Evolutionary conservation across 768 basidiomycete species (phyloP).

Genomic region (Kwoniella sp.): DNA sequence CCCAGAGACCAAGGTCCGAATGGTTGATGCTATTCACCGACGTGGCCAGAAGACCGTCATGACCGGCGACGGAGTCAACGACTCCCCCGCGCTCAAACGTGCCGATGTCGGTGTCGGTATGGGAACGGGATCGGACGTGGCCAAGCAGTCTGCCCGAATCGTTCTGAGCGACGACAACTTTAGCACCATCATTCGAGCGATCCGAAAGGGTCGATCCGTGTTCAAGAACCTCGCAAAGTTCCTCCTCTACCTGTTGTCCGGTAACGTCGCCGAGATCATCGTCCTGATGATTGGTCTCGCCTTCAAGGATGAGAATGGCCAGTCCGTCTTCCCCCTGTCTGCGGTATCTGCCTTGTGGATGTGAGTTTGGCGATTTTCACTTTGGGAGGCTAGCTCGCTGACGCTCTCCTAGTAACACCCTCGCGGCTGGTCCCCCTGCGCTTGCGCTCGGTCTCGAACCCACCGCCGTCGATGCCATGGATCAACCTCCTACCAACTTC

Average conservation of each 20-base stretch:
- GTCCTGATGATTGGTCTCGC: constrained; percentile 59
- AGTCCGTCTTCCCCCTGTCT: constrained; percentile 60
- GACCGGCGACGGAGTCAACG: constrained; percentile 62
- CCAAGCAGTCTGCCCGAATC: constrained; percentile 63
- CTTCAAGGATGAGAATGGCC: constrained; percentile 56
- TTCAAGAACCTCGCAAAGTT: constrained; percentile 61
- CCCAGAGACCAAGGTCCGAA: constrained; percentile 51
- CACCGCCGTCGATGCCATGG: constrained; percentile 58
- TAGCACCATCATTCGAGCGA: constrained; percentile 61
- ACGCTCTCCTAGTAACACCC: constrained; percentile 57
- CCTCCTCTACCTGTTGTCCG: constrained; percentile 57
- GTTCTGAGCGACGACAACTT: constrained; percentile 66
- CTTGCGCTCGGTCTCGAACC: constrained; percentile 58
- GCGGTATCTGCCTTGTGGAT: constrained; percentile 54
- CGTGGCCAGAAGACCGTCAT: constrained; percentile 59
- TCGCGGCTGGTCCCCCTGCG: constrained; percentile 57
- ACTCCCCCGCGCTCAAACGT: constrained; percentile 59
- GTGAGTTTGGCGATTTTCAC: constrained; percentile 5
- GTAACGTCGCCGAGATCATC: constrained; percentile 59
- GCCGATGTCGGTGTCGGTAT: constrained; percentile 64
- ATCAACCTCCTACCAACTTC: constrained; percentile 51
- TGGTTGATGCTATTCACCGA: constrained; percentile 59
- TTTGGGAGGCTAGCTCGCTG: neutral
- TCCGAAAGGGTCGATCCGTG: constrained; percentile 63
- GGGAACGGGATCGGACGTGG: constrained; percentile 60